Conservation (phyloP, 768 basidiomycete species). For the Chiua virens region DNA sequence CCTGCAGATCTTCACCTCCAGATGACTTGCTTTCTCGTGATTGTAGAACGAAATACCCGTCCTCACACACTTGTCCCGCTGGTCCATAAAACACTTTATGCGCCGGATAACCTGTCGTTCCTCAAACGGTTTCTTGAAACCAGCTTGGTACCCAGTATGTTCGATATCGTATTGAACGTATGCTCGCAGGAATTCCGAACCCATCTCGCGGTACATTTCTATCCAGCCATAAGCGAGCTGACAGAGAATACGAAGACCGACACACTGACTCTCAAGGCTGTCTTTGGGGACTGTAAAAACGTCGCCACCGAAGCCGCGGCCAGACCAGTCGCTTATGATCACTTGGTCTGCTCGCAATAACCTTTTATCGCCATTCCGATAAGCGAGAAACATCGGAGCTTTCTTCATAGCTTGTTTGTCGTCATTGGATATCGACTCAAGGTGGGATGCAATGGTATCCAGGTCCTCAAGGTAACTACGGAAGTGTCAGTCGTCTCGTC, state of each 20-base stretch:
- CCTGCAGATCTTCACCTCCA: background rate
- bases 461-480: slow-evolving; percentile 13
- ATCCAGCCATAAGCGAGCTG: too few species aligned
- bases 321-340: slow-evolving; percentile 12
- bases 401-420: slow-evolving; percentile 11
- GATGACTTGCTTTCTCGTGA: background rate
- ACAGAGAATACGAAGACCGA: too few species aligned
- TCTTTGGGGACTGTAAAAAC: slow-evolving; percentile 13
- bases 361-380: background rate
- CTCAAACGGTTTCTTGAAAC: background rate
- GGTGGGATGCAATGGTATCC: slow-evolving; percentile 9
- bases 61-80: slow-evolving; percentile 9
- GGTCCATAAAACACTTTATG: background rate
- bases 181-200: slow-evolving; percentile 8
- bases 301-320: background rate
- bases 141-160: background rate
- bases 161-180: slow-evolving; percentile 5
- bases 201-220: slow-evolving; percentile 2
- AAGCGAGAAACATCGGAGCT: slow-evolving; percentile 9
- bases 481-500: background rate
- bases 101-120: too few species aligned
- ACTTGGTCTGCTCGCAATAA: slow-evolving; percentile 10
- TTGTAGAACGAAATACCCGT: background rate
- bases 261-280: slow-evolving; percentile 11
- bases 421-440: slow-evolving; percentile 9